Conservation (phyloP, 768 basidiomycete genomes). For the Pulveroboletus ravenelii region DNA sequence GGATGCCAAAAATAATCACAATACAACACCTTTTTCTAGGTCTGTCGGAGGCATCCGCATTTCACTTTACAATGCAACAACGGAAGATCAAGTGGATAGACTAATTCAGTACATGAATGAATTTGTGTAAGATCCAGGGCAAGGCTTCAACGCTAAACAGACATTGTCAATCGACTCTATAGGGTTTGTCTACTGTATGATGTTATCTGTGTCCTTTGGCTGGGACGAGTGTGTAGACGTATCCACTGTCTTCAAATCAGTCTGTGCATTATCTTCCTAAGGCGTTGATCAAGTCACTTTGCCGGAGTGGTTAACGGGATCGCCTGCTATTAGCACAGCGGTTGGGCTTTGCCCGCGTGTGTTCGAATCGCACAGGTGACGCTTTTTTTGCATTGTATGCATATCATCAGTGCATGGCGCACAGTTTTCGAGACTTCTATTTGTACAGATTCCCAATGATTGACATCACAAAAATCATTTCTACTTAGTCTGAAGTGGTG, state of each 20-base stretch:
- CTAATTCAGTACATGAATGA: slow-evolving; percentile 57
- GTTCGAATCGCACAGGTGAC: slow-evolving; percentile 63
- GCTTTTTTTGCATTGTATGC: slow-evolving; percentile 30
- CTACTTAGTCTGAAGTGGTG: too few species aligned
- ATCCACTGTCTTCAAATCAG: neutral
- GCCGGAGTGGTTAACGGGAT: slow-evolving; percentile 93
- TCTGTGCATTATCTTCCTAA: neutral
- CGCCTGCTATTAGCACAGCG: slow-evolving; percentile 61
- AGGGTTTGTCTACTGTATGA: neutral
- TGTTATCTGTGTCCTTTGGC: neutral
- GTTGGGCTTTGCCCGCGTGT: slow-evolving; percentile 59
- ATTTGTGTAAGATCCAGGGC: slow-evolving; percentile 33
- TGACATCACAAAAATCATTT: too few species aligned
- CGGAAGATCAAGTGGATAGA: slow-evolving; percentile 64
- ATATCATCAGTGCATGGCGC: too few species aligned
- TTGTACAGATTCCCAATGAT: neutral
- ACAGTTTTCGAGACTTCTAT: neutral
- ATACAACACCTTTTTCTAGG: slow-evolving; percentile 26
- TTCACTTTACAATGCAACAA: slow-evolving; percentile 87
- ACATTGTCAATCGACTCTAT: neutral
- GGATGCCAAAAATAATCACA: neutral
- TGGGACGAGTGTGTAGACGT: neutral
- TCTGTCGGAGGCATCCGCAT: slow-evolving; percentile 71
- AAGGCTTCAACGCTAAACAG: slow-evolving; percentile 3
- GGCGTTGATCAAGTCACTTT: slow-evolving; percentile 55